These are phyloP conservation scores for Allium fistulosum DNA, from an alignment of 106 monocot species.

Conservation along the genomic window DNA sequence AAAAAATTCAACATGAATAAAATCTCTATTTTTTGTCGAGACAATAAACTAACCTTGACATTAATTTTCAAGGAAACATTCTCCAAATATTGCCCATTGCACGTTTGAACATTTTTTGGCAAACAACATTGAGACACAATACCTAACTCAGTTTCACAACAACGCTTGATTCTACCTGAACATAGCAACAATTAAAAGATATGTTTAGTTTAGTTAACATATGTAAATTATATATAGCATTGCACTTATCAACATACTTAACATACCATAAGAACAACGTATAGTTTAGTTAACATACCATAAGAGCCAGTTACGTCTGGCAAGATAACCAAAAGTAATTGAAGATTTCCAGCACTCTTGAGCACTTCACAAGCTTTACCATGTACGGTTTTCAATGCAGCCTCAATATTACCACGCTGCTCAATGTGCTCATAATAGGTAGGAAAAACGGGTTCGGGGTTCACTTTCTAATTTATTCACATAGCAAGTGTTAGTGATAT, in stretches of 20 bases:
- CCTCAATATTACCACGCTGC: constrained; percentile 16
- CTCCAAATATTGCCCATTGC: constrained; percentile 55
- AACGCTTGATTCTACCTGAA: constrained; percentile 47
- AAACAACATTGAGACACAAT: constrained; percentile 76
- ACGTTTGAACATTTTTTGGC: constrained; percentile 28
- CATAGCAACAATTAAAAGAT: no score
- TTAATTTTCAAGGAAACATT: constrained; percentile 89
- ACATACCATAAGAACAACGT: background rate
- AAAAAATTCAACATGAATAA: background rate
- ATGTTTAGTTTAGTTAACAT: no score
- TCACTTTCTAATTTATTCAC: constrained; percentile 4
- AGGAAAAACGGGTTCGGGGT: constrained; percentile 13
- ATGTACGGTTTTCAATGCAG: background rate
- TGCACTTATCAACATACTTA: background rate
- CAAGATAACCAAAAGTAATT: constrained; percentile 58
- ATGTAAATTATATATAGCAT: background rate
- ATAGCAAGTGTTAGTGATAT: background rate
- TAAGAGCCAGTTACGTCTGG: constrained; percentile 50
- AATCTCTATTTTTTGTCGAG: background rate
- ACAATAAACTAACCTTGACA: constrained; percentile 55
- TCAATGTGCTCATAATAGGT: background rate
- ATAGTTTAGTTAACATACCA: background rate
- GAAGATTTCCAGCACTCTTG: constrained; percentile 18
- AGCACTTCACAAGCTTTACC: background rate
- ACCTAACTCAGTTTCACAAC: constrained; percentile 85